phyloP scores from a whole-genome alignment of 331 rosid genomes.

The Acacia pycnantha region DNA sequence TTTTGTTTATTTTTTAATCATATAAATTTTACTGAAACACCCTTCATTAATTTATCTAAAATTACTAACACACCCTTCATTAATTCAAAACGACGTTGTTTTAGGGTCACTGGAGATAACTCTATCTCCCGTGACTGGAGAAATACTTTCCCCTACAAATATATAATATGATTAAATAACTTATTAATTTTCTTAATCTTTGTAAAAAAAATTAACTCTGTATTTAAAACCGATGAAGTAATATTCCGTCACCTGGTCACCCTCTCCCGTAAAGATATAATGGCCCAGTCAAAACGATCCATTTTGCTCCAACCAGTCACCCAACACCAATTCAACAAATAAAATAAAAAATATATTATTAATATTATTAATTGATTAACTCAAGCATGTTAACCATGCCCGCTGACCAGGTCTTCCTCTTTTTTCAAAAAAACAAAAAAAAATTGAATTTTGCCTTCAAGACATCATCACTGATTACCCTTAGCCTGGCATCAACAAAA shows the following conservation, averaged over 20 bases:
- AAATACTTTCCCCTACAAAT: too few species aligned
- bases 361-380: neutral
- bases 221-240: too few species aligned
- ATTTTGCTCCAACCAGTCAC: neutral
- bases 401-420: slow-evolving; percentile 9
- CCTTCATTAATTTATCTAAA: too few species aligned
- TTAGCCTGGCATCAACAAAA: neutral
- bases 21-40: too few species aligned
- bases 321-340: neutral
- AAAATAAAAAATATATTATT: neutral
- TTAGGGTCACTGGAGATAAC: too few species aligned
- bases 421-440: neutral
- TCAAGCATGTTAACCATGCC: slow-evolving; percentile 8
- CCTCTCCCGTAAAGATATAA: neutral
- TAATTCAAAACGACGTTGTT: too few species aligned
- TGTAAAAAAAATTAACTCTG: too few species aligned
- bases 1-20: too few species aligned
- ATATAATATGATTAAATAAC: too few species aligned
- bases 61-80: too few species aligned
- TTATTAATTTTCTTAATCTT: too few species aligned
- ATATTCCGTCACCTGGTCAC: slow-evolving; percentile 25
- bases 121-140: too few species aligned
- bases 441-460: neutral
- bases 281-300: neutral
- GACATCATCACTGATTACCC: neutral